Conservation (phyloP, 352 stramenopile genomes). For the Thraustochytrium aureum region DNA sequence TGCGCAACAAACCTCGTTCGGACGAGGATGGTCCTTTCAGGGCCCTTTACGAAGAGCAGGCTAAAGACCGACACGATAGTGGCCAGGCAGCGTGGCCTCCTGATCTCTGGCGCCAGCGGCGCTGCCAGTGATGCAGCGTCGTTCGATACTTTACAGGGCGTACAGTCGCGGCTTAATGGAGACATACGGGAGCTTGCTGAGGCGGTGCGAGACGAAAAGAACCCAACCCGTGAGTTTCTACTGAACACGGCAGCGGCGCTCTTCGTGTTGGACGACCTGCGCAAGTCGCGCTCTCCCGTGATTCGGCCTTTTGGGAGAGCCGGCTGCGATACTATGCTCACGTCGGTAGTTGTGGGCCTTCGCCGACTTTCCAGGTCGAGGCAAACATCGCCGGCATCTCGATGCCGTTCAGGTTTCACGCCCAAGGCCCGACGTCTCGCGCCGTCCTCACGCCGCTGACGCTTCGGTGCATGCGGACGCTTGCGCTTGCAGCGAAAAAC, state of each 20-base stretch:
- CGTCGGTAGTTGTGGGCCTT: neutral
- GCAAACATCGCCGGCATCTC: neutral
- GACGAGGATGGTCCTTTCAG: neutral
- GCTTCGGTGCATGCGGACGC: slow-evolving; percentile 17
- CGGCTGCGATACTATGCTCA: neutral
- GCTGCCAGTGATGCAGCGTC: neutral
- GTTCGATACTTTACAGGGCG: neutral
- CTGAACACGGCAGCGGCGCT: neutral
- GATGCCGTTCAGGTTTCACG: neutral
- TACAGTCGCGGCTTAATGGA: neutral
- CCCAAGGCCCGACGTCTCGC: neutral
- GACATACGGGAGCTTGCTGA: neutral
- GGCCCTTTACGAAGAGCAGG: neutral
- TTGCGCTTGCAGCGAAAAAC: neutral
- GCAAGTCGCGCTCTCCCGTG: neutral
- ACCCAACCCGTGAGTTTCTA: neutral
- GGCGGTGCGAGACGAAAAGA: neutral
- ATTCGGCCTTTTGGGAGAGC: neutral
- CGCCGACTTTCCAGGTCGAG: slow-evolving; percentile 5
- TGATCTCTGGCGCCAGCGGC: neutral
- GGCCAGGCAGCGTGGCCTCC: neutral
- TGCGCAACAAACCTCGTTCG: neutral
- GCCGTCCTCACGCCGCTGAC: slow-evolving; percentile 20
- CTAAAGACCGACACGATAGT: neutral
- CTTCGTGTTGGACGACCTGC: neutral